Conservation (phyloP, 371 early-diverging fungal species). For the Blakeslea trispora region DNA sequence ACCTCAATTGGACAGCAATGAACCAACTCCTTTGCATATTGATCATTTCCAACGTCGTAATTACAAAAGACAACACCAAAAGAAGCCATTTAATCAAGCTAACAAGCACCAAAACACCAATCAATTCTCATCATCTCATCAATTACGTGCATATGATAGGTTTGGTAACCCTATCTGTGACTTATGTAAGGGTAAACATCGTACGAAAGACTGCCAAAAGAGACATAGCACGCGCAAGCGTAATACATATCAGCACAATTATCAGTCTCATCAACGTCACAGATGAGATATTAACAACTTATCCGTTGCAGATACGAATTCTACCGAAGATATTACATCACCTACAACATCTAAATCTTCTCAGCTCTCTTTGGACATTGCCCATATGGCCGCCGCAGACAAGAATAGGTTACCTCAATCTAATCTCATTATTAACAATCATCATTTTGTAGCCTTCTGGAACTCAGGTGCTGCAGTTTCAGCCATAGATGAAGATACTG, state of each 20-base stretch:
- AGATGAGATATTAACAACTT: not conserved
- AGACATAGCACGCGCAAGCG: too few species aligned
- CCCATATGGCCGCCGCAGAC: not conserved
- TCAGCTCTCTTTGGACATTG: slow-evolving; percentile 4
- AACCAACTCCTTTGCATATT: slow-evolving; percentile 7
- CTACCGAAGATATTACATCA: not conserved
- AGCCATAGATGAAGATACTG: too few species aligned
- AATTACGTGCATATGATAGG: slow-evolving; percentile 5
- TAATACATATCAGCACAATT: too few species aligned
- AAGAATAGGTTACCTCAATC: too few species aligned
- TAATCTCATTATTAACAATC: too few species aligned
- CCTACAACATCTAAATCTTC: not conserved
- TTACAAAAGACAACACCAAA: too few species aligned
- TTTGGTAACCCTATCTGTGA: slow-evolving; percentile 11
- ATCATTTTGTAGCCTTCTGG: too few species aligned
- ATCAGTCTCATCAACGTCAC: too few species aligned
- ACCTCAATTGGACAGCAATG: not conserved
- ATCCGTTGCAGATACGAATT: too few species aligned
- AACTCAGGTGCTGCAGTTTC: slow-evolving; percentile 11
- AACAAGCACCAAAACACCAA: slow-evolving; percentile 3
- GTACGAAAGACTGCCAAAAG: slow-evolving; percentile 5
- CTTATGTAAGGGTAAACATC: slow-evolving; percentile 1
- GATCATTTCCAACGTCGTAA: too few species aligned
- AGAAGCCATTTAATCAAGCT: not conserved
- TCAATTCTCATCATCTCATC: not conserved